Evolutionary conservation across 352 stramenopile species (phyloP).

Genomic region (Phytophthora europaea): DNA sequence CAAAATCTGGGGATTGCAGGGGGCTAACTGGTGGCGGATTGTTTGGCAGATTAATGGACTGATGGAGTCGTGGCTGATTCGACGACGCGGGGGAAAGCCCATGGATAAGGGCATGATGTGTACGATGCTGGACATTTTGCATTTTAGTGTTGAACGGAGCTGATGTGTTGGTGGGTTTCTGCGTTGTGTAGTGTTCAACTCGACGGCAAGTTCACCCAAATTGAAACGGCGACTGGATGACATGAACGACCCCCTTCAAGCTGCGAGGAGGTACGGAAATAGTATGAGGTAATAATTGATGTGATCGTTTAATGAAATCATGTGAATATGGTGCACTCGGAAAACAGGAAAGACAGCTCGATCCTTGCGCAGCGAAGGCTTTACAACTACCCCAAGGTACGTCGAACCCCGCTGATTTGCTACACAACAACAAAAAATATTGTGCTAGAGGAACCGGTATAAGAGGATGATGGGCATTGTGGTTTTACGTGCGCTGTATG

Average conservation of each 20-base stretch:
- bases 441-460: no score
- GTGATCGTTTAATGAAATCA: background rate
- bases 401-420: background rate
- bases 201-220: slow-evolving; percentile 70
- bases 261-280: slow-evolving; percentile 46
- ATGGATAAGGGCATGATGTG: slow-evolving; percentile 81
- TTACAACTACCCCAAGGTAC: slow-evolving; percentile 84
- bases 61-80: slow-evolving; percentile 89
- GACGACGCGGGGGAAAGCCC: slow-evolving; percentile 79
- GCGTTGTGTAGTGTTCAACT: slow-evolving; percentile 48
- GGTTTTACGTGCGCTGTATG: background rate
- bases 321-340: background rate
- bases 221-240: slow-evolving; percentile 77
- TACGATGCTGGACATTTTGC: slow-evolving; percentile 23
- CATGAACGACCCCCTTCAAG: slow-evolving; percentile 50
- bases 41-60: slow-evolving; percentile 77
- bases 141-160: background rate
- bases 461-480: background rate
- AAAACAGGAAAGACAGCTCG: slow-evolving; percentile 37
- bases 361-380: slow-evolving; percentile 63
- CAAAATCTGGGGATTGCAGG: background rate
- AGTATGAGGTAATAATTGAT: background rate
- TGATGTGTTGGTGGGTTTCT: background rate
- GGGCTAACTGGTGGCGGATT: slow-evolving; percentile 3
- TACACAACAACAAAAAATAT: no score